Evolutionary conservation across 345 rosid genomes (phyloP), one percentile per base, ranked within the genome.

Genomic region (Corchorus capsularis): DNA sequence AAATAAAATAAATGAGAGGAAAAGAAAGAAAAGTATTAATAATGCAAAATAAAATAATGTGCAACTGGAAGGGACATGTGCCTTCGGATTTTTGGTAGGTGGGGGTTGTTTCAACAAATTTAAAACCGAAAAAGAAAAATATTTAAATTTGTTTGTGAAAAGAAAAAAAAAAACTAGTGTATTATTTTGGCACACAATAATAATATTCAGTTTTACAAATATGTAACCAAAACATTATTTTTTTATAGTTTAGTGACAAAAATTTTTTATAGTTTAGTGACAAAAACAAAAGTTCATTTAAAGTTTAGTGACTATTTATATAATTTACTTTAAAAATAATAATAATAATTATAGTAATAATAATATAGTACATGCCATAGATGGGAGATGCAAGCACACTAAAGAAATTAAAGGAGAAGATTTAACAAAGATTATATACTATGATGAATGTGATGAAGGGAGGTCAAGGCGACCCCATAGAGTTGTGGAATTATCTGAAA

Each of bases 391-490:
- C 20, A 53, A 2, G 56, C 56, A 53, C 4, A 34, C 32, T 19
- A 14, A 45, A 82, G 74, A 71, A 35, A 52, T 68, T 79, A 85
- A 71, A 73, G 72, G 74, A 79, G 75, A 75, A 83, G 81, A 15
- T 41, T 41, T 3, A 43, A 43, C 14, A 43, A 43, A 43, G 7
- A 39, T 45, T 45, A 45, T 7, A 45, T 45, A 27, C 27, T 27
- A 82, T 32, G 47, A 20, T 81, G 79, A 64, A 62, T 77, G 45
- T 54, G 69, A 62, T 45, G 53, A 62, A 47, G 19, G 69, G 54
- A 77, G 43, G 43, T 39, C 43, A 39, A 79, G 83, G 35, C 83
- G 79, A 81, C 86, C 83, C 88, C 88, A 78, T 85, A 9, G 27
- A 20, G 27, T 69, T 74, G 74, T 81, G 83, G 82, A 87, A 83